phyloP scores from a whole-genome alignment of 345 rosid genomes.

The Brassica nigra region DNA sequence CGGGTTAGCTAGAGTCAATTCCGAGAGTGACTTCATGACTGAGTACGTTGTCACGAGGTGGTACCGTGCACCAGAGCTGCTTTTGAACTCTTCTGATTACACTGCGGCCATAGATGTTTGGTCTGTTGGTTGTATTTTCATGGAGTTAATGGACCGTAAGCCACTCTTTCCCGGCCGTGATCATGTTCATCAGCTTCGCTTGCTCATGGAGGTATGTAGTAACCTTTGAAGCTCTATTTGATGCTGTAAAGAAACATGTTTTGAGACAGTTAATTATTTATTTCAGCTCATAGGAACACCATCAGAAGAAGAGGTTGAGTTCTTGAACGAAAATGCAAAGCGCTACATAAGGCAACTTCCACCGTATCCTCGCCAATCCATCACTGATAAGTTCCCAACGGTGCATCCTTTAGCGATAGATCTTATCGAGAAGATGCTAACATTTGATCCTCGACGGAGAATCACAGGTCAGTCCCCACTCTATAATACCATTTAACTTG shows the following conservation, averaged over 20 bases:
- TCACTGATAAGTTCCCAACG: slow-evolving; percentile 80
- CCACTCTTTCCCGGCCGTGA: slow-evolving; percentile 97
- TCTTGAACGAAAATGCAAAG: slow-evolving; percentile 95
- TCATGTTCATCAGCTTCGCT: slow-evolving; percentile 89
- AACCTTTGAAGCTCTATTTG: slow-evolving; percentile 15
- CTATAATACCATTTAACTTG: not conserved
- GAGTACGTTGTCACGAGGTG: slow-evolving; percentile 99
- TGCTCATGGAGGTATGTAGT: slow-evolving; percentile 84
- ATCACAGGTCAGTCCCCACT: slow-evolving; percentile 66
- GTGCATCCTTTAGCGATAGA: slow-evolving; percentile 87
- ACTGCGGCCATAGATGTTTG: slow-evolving; percentile 98
- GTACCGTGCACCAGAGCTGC: slow-evolving; percentile 98
- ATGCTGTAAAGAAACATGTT: not conserved
- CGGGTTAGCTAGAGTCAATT: slow-evolving; percentile 92
- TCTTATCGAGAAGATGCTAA: slow-evolving; percentile 95
- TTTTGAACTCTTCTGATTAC: slow-evolving; percentile 88
- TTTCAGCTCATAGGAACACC: slow-evolving; percentile 98
- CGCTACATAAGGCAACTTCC: slow-evolving; percentile 85
- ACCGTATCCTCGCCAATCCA: slow-evolving; percentile 69
- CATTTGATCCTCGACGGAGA: slow-evolving; percentile 92
- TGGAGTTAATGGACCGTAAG: slow-evolving; percentile 96
- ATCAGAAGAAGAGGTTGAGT: slow-evolving; percentile 84
- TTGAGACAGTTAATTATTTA: not conserved
- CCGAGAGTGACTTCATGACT: slow-evolving; percentile 98
- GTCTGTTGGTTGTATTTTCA: slow-evolving; percentile 98